phyloP scores from a whole-genome alignment of 2,329 filamentous ascomycete genomes.

The Mariannaea sp. region DNA sequence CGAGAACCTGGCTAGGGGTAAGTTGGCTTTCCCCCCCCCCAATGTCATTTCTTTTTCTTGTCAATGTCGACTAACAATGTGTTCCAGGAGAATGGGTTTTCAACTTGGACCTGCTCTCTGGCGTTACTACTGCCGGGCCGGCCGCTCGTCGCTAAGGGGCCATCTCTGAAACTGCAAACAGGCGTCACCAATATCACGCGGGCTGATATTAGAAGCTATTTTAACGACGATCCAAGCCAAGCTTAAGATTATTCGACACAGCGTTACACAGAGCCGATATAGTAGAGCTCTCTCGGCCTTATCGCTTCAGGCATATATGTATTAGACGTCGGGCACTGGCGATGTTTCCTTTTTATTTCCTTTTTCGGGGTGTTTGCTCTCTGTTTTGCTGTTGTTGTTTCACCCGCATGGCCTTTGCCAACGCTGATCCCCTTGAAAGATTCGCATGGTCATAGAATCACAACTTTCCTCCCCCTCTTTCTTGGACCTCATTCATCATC shows the following conservation, averaged over 20 bases:
- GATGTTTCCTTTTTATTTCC: not conserved
- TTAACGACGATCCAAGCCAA: not conserved
- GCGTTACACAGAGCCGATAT: constrained; percentile 7
- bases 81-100: constrained; percentile 53
- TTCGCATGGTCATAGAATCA: constrained; percentile 6
- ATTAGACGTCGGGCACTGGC: constrained; percentile 14
- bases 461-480: constrained; percentile 25
- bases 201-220: not conserved
- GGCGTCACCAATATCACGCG: not conserved
- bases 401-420: constrained; percentile 4
- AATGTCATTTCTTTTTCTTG: no score
- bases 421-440: not conserved
- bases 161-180: not conserved
- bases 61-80: constrained; percentile 37
- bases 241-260: constrained; percentile 1
- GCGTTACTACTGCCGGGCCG: constrained; percentile 28
- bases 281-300: constrained; percentile 11
- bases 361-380: no score
- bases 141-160: constrained; percentile 31
- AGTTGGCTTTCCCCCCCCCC: constrained; percentile 34
- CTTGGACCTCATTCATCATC: constrained; percentile 9
- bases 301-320: constrained; percentile 11
- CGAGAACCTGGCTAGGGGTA: constrained; percentile 87
- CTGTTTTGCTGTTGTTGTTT: no score
- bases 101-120: constrained; percentile 41